phyloP scores from a whole-genome alignment of 176 grass and related monocot species.

The Cenchrus americanus region DNA sequence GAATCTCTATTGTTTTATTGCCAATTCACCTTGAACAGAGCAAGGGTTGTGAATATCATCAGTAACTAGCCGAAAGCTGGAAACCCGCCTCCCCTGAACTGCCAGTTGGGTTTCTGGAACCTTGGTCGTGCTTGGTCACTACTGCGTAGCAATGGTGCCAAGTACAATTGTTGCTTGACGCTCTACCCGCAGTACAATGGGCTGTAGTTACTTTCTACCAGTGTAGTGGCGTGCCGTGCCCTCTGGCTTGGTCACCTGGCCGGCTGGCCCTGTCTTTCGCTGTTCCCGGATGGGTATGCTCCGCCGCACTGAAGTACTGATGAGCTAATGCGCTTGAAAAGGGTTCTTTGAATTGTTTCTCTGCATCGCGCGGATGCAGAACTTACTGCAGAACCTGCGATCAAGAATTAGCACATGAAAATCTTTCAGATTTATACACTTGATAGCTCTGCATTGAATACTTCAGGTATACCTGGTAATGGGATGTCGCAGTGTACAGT shows the following conservation, averaged over 20 bases:
- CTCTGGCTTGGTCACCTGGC: not conserved
- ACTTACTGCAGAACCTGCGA: not conserved
- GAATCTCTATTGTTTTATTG: not conserved
- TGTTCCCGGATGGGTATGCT: conserved; percentile 10
- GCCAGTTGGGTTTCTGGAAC: not conserved
- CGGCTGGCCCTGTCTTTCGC: not conserved
- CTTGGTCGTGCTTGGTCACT: conserved; percentile 17
- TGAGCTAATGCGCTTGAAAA: not conserved
- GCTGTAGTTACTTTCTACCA: conserved; percentile 28
- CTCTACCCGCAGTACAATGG: not conserved
- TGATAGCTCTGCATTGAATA: not conserved
- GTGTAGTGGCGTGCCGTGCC: not conserved
- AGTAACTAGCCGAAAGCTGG: not conserved
- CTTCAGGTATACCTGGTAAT: not conserved
- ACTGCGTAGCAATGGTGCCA: not conserved
- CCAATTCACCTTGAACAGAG: not conserved
- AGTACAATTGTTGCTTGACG: conserved; percentile 7
- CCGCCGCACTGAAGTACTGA: not conserved
- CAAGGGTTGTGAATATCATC: not conserved
- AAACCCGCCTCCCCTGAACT: not conserved
- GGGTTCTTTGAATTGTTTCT: not conserved
- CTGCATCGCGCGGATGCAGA: not conserved
- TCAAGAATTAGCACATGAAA: not conserved
- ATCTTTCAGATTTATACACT: no score
- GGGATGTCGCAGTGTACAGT: not conserved